These are phyloP conservation scores for Epichloe gansuensis DNA, from an alignment of 2,329 filamentous ascomycete genomes.

Conservation along the genomic window DNA sequence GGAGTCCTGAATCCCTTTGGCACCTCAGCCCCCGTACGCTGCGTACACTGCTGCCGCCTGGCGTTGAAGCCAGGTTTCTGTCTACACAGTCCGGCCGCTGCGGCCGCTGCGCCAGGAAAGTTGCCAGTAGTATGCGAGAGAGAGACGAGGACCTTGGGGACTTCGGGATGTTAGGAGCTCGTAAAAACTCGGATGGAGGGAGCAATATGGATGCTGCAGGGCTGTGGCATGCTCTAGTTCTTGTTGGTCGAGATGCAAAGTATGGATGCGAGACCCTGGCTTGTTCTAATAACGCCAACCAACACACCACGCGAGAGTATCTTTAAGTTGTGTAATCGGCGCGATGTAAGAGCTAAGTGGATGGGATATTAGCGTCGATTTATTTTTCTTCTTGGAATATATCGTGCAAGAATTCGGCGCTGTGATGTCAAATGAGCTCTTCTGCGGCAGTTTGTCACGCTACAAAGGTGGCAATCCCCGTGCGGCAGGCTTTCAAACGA, in stretches of 20 bases:
- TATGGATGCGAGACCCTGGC: not conserved
- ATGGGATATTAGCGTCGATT: not conserved
- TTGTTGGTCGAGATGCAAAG: not conserved
- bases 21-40: not conserved
- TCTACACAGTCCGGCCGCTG: conserved; percentile 2
- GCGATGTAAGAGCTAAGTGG: not conserved
- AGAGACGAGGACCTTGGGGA: too few relatives aligned
- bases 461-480: not conserved
- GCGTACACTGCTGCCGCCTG: not conserved
- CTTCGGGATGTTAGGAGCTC: not conserved
- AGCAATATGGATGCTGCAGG: not conserved
- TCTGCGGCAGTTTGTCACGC: not conserved
- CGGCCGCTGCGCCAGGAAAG: conserved; percentile 3
- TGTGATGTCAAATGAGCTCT: not conserved
- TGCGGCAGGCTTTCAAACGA: not conserved
- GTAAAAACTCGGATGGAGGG: not conserved
- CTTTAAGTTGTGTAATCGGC: not conserved
- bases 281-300: not conserved
- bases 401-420: not conserved
- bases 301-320: not conserved
- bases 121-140: not conserved
- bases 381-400: not conserved
- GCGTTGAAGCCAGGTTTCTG: not conserved
- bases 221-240: conserved; percentile 3
- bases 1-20: not conserved